These are phyloP conservation scores for Diatrype stigma DNA, from an alignment of 2,329 filamentous ascomycete genomes.

Conservation along the genomic window DNA sequence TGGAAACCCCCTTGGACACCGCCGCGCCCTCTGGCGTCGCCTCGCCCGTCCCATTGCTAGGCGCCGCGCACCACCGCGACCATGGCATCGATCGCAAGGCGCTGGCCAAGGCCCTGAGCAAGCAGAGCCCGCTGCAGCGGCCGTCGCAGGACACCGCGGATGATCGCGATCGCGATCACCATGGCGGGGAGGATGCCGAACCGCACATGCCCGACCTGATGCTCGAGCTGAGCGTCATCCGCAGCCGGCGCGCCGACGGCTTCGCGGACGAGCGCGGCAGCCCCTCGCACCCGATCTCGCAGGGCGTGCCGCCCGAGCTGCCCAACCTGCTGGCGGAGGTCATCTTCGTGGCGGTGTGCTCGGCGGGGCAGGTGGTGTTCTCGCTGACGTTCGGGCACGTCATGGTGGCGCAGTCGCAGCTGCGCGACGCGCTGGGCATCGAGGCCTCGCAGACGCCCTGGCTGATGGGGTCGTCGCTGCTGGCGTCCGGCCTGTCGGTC, in stretches of 20 bases:
- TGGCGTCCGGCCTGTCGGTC: constrained; percentile 38
- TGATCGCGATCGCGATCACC: no score
- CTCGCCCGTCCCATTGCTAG: constrained; percentile 15
- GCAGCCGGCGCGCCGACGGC: constrained; percentile 11
- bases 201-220: constrained; percentile 14
- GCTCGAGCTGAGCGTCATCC: constrained; percentile 12
- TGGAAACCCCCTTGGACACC: constrained; percentile 2
- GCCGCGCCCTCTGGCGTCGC: constrained; percentile 14
- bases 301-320: constrained; percentile 35
- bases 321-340: constrained; percentile 35
- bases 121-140: constrained; percentile 6
- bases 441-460: constrained; percentile 35
- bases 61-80: background rate
- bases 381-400: constrained; percentile 37
- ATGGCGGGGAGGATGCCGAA: no score
- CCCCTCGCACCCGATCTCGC: constrained; percentile 11
- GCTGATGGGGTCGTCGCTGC: constrained; percentile 37
- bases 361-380: constrained; percentile 38
- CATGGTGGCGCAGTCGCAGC: constrained; percentile 32
- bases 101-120: constrained; percentile 10
- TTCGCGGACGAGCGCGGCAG: constrained; percentile 10
- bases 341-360: constrained; percentile 37
- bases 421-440: constrained; percentile 34
- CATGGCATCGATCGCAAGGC: constrained; percentile 9
- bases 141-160: constrained; percentile 11